Evolutionary conservation across 148 eudicot species (phyloP).

Genomic region (Talinum fruticosum): DNA sequence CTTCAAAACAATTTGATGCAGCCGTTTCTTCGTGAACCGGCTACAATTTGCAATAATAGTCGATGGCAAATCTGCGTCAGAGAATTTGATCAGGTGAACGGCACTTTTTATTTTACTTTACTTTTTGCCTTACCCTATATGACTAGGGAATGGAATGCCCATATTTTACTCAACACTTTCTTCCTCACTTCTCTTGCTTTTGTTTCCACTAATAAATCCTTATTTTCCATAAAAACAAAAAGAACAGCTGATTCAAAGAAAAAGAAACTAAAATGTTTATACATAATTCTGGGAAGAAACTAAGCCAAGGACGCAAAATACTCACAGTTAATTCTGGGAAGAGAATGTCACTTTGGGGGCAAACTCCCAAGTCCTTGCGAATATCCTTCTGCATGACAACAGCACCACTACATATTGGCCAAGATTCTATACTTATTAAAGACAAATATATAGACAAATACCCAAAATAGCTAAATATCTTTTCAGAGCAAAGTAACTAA

Average conservation of each 20-base stretch:
- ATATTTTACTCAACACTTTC: neutral
- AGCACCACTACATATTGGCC: neutral
- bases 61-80: neutral
- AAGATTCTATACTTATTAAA: neutral
- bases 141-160: neutral
- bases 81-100: neutral
- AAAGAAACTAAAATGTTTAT: neutral
- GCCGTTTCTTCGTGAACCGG: too few species aligned
- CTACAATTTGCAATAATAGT: neutral
- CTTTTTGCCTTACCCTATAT: neutral
- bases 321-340: slow-evolving; percentile 93
- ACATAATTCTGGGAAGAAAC: neutral
- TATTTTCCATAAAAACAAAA: neutral
- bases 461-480: neutral
- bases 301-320: slow-evolving; percentile 10
- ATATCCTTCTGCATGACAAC: slow-evolving; percentile 64
- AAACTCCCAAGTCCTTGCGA: slow-evolving; percentile 93
- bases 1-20: too few species aligned
- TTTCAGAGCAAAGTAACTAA: neutral
- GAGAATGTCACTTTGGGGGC: slow-evolving; percentile 95
- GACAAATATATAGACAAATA: neutral
- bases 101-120: neutral
- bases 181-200: neutral
- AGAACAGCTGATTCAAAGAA: neutral
- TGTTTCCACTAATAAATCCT: neutral